phyloP scores from a whole-genome alignment of 768 basidiomycete genomes.

The Boletales sp. region DNA sequence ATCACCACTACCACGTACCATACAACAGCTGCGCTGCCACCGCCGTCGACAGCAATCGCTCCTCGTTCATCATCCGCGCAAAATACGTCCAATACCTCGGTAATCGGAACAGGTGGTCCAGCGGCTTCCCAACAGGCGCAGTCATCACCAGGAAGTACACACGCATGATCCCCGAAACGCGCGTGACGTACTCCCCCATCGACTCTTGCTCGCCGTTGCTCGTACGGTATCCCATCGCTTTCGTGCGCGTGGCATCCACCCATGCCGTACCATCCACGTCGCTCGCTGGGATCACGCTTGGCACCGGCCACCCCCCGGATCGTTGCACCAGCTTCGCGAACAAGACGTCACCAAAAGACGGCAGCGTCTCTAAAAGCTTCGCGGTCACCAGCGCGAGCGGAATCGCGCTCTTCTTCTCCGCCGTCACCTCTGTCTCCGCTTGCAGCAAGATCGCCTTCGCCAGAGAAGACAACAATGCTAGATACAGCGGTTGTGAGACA shows the following conservation, averaged over 20 bases:
- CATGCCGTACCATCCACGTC: slow-evolving; percentile 51
- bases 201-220: slow-evolving; percentile 49
- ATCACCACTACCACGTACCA: slow-evolving; percentile 36
- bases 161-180: slow-evolving; percentile 77
- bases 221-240: slow-evolving; percentile 56
- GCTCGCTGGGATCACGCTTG: slow-evolving; percentile 50
- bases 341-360: slow-evolving; percentile 68
- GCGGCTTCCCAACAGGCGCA: slow-evolving; percentile 38
- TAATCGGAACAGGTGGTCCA: slow-evolving; percentile 48
- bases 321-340: slow-evolving; percentile 84
- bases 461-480: slow-evolving; percentile 81
- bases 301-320: slow-evolving; percentile 85
- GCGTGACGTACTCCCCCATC: slow-evolving; percentile 55
- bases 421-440: slow-evolving; percentile 90
- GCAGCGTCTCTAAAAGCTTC: slow-evolving; percentile 58
- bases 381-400: slow-evolving; percentile 75
- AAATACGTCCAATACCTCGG: slow-evolving; percentile 74
- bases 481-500: slow-evolving; percentile 49
- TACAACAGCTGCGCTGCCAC: slow-evolving; percentile 67
- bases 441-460: slow-evolving; percentile 86
- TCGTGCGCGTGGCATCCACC: slow-evolving; percentile 38
- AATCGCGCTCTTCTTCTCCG: slow-evolving; percentile 78
- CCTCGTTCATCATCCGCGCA: slow-evolving; percentile 54
- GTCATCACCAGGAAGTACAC: slow-evolving; percentile 77
- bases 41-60: slow-evolving; percentile 48